Base-by-base conservation (phyloP, 1,284 basidiomycete species). In the Exobasidium rhododendri region DNA sequence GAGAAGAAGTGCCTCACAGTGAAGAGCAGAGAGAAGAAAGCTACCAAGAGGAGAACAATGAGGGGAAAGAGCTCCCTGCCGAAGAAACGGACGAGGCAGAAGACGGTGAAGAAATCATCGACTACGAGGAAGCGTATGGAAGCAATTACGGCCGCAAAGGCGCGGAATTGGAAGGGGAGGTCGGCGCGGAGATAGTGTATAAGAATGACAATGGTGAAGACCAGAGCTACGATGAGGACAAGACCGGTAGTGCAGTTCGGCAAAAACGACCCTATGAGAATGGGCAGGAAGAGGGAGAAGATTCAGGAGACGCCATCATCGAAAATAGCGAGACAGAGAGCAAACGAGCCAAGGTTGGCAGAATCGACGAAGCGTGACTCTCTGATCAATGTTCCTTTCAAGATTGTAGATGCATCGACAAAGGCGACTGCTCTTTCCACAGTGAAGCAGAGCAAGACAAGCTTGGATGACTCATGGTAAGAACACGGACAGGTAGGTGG, bases 21-120 rank as follows among this genome's bases (percentile, higher is more conserved):
- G 40, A 54, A 4, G 47, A 58, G 11, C 54, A 28, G 17, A 43
- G 47, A 28, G 60, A 47, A 29, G 55, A 54, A 30, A 31, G 22
- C 24, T 55, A 52, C 11, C 24, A 59, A 22, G 61, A n/a, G 2
- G 70, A 71, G 43, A 64, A 67, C 40, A 35, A 63, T 44, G 7
- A 1, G 7, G 47, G 24, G 4, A 30, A 52, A 35, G 28, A 2
- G 4, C 2, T 10, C 3, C 17, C 17, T 22, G 59, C 35, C 2
- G 35, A 26, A 31, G 20, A 43, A 17, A 45, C 20, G 30, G 56
- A 45, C 2, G 59, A n/a, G 22, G 26, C 3, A 26, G 44, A n/a
- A 28, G 57, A 51, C n/a, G 67, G 66, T 44, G 70, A 70, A 49
- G 66, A 69, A 46, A 62, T 70, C 46, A 49, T 67, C n/a, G 70